A percentile compares a stretch with the other conserved stretches of the same genome.
Conservation (phyloP, 495 filamentous ascomycete genomes). For the Xylaria acuta region DNA sequence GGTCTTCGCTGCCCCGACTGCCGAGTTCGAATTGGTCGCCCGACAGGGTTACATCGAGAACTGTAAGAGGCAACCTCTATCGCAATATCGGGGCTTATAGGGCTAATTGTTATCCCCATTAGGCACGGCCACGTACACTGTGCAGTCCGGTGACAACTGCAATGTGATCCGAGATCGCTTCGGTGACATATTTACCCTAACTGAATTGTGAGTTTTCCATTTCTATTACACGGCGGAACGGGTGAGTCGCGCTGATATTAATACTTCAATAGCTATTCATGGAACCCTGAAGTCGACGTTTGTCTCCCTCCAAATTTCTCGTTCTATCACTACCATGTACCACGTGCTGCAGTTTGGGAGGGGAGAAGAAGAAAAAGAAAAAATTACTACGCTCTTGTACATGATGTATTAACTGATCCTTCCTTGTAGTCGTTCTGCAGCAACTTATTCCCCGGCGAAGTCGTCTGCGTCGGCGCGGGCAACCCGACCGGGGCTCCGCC, state of each 20-base stretch:
- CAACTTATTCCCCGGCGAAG: conserved; percentile 33
- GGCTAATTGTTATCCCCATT: background rate
- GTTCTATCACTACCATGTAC: too few relatives aligned
- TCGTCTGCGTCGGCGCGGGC: conserved; percentile 30
- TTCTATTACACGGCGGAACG: background rate
- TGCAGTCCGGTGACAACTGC: conserved; percentile 32
- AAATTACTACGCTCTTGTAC: background rate
- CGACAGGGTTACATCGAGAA: conserved; percentile 33
- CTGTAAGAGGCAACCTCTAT: conserved; percentile 27
- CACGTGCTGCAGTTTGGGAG: background rate
- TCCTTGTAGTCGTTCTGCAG: conserved; percentile 25
- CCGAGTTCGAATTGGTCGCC: conserved; percentile 19
- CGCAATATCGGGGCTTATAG: background rate
- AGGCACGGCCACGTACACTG: conserved; percentile 35
- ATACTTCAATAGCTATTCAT: conserved; percentile 29
- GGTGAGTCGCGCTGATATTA: background rate
- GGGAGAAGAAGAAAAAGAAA: background rate
- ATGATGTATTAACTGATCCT: background rate
- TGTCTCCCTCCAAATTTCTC: background rate
- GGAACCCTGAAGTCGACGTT: conserved; percentile 36
- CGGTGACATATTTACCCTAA: conserved; percentile 25
- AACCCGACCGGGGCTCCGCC: conserved; percentile 12
- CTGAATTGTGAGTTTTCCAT: conserved; percentile 32
- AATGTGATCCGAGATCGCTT: conserved; percentile 31
- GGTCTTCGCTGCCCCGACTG: conserved; percentile 29